Conservation (phyloP, 164 flowering plant species). For the Piper betle region DNA sequence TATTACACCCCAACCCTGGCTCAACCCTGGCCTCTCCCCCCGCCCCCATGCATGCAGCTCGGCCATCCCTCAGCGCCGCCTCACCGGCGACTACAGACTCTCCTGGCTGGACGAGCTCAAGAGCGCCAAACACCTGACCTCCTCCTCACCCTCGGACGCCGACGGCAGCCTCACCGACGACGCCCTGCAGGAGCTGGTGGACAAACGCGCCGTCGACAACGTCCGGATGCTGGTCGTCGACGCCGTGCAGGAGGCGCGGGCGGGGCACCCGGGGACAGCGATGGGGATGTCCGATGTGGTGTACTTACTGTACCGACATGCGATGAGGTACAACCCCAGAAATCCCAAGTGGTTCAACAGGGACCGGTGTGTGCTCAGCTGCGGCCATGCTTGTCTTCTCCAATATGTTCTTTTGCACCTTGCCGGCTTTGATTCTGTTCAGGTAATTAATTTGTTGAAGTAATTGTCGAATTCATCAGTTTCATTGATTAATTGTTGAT, state of each 20-base stretch:
- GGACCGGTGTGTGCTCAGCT: constrained; percentile 85
- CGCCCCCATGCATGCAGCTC: neutral
- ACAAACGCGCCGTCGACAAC: constrained; percentile 59
- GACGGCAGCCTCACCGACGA: neutral
- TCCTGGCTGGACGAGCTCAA: constrained; percentile 1
- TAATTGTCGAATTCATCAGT: neutral
- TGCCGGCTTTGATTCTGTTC: constrained; percentile 86
- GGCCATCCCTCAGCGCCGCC: neutral
- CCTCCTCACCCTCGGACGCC: neutral
- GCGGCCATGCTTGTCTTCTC: constrained; percentile 95
- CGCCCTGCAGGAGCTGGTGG: neutral
- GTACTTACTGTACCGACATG: constrained; percentile 70
- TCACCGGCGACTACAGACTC: neutral
- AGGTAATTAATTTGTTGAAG: constrained; percentile 23
- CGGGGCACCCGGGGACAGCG: constrained; percentile 96
- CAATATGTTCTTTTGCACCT: constrained; percentile 93
- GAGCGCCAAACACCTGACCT: neutral
- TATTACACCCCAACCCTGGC: no score
- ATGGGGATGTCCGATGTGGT: constrained; percentile 99
- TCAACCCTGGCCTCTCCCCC: neutral
- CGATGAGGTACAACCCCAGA: constrained; percentile 90
- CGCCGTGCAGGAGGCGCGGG: constrained; percentile 90
- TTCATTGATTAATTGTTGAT: neutral
- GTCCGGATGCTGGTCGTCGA: constrained; percentile 79
- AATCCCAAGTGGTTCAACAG: constrained; percentile 94